Base-by-base conservation (phyloP, 2,329 filamentous ascomycete species). In the Malbranchea cinnamomea region DNA sequence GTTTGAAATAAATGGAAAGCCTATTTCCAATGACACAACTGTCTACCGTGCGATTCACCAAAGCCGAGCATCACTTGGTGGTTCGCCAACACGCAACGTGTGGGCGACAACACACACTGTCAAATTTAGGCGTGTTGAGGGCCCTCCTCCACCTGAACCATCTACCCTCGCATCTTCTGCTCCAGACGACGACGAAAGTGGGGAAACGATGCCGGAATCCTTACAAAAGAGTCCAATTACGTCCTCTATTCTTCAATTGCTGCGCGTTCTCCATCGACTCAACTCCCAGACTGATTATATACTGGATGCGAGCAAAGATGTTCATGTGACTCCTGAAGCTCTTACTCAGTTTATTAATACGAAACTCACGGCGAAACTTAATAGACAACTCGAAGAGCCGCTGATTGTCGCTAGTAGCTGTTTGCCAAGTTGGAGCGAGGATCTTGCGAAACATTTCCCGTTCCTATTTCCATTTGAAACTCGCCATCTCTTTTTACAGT, bases 401-500 rank as follows among this genome's bases (percentile, higher is more conserved):
- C 61, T 98, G 39, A 91, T 98, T 40, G 89, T 98, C 29, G 89
- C 89, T 3, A 95, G 89, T 58, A 92, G 87, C 48, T 98, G 89
- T 50, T 65, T 98, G 21, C 89, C 89, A 3, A 83, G 71, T 47
- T 98, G 89, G 89, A 91, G 83, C 37, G 87, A 95, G 55, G 89
- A 98, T 48, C 60, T 98, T 30, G 84, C 89, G 6, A 77, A 89
- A 19, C 65, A 91, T 2, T 98, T 94, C 50, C 87, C 89, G 1
- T 98, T 98, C 66, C 62, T 98, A 8, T 98, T 98, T 52, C 89
- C 89, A 2, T 98, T 98, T 46, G 89, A 98, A 62, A 95, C 89
- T 1, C 75, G 89, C 8, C 87, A 98, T 54, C 63, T 98, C 21
- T 98, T 98, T 66, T 61, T 98, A 19, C 89, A 95, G 56, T 98